These are phyloP conservation scores for Cladosporium sp. DNA, from an alignment of 2,329 filamentous ascomycete genomes.

Conservation along the genomic window DNA sequence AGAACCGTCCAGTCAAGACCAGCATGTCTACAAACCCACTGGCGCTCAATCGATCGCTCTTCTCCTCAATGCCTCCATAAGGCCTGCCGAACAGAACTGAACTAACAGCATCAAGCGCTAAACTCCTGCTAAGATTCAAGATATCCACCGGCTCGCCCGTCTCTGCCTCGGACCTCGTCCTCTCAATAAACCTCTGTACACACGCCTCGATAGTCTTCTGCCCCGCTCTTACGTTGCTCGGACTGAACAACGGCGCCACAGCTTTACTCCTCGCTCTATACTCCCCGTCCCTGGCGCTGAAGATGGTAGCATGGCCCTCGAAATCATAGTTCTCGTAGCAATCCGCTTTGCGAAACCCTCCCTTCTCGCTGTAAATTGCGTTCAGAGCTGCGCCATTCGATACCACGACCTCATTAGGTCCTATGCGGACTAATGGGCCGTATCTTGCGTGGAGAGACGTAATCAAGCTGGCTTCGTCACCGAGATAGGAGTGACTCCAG, in stretches of 20 bases:
- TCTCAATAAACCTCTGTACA: slow-evolving; percentile 40
- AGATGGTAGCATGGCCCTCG: slow-evolving; percentile 28
- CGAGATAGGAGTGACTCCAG: slow-evolving; percentile 29
- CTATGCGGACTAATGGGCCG: slow-evolving; percentile 67
- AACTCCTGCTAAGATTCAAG: slow-evolving; percentile 45
- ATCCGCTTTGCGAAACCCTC: slow-evolving; percentile 19
- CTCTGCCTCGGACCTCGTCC: slow-evolving; percentile 35
- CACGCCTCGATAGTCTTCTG: slow-evolving; percentile 37
- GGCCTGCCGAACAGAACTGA: slow-evolving; percentile 50
- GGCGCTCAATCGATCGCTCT: slow-evolving; percentile 36
- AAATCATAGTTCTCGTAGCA: slow-evolving; percentile 22
- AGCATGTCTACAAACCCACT: slow-evolving; percentile 51
- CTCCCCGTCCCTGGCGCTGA: slow-evolving; percentile 37
- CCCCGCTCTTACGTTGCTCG: slow-evolving; percentile 40
- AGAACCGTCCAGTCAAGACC: slow-evolving; percentile 52
- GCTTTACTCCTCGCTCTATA: slow-evolving; percentile 48
- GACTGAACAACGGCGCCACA: slow-evolving; percentile 48
- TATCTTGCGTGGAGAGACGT: slow-evolving; percentile 57
- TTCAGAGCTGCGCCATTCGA: slow-evolving; percentile 66
- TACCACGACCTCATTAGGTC: slow-evolving; percentile 70
- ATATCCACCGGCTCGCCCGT: slow-evolving; percentile 40
- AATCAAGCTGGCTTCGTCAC: slow-evolving; percentile 25
- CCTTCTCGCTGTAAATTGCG: slow-evolving; percentile 45
- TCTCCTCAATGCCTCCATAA: slow-evolving; percentile 47
- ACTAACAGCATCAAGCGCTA: slow-evolving; percentile 53